phyloP scores from a whole-genome alignment of 306 rosid species.

The Morella rubra region DNA sequence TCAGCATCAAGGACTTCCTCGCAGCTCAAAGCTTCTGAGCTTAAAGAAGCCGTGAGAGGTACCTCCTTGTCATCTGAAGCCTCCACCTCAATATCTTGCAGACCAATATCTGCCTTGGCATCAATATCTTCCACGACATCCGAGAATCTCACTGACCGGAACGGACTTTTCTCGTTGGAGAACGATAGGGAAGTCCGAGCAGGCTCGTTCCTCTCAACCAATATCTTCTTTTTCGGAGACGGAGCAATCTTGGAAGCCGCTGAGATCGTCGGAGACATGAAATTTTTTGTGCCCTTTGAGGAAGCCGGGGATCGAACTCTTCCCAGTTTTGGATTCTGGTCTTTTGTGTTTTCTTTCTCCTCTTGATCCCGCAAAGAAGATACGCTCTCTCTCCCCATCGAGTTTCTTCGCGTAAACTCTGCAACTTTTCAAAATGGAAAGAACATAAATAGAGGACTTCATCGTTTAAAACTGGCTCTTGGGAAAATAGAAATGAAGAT shows the following conservation, averaged over 20 bases:
- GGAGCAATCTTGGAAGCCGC: conserved; percentile 63
- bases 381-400: conserved; percentile 38
- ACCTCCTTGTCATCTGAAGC: conserved; percentile 32
- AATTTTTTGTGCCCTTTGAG: conserved; percentile 58
- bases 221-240: conserved; percentile 74
- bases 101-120: background rate
- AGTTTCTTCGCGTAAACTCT: conserved; percentile 55
- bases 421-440: conserved; percentile 12
- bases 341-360: conserved; percentile 81
- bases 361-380: conserved; percentile 37
- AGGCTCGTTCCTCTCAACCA: conserved; percentile 64
- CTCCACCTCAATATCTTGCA: conserved; percentile 25
- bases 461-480: background rate
- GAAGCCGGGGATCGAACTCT: conserved; percentile 59
- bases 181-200: conserved; percentile 38
- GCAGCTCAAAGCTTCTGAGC: conserved; percentile 30
- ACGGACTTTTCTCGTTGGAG: conserved; percentile 38
- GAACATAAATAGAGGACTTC: background rate
- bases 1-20: conserved; percentile 7
- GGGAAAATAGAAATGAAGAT: background rate
- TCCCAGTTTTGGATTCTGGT: conserved; percentile 37
- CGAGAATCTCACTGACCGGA: conserved; percentile 46
- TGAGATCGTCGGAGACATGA: conserved; percentile 89
- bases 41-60: conserved; percentile 15
- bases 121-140: conserved; percentile 34